Evolutionary conservation across 1,284 basidiomycete species (phyloP), one percentile per base, ranked within the genome.

Genomic region (Coriolopsis trogii): DNA sequence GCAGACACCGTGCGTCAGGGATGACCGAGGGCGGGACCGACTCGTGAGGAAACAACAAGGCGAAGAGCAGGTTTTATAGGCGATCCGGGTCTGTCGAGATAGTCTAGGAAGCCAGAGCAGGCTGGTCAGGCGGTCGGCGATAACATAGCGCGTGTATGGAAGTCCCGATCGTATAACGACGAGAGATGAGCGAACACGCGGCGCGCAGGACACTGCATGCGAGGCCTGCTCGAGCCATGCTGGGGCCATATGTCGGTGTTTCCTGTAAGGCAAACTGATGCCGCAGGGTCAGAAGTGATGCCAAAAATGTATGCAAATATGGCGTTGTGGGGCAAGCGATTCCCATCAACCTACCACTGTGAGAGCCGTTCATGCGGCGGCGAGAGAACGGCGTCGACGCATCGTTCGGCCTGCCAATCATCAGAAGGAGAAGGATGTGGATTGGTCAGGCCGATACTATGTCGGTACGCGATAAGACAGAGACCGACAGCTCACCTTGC

Each of bases 351-450:
- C 13, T 25, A 20, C 16, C 26, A 37, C 33, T 58, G 56, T 58
- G 56, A 53, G 56, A 58, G 42, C 41, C 34, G 43, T 49, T 44
- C 56, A 58, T 54, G 56, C 52, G 56, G 56, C 37, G 52, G 52
- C 46, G 56, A 52, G 56, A 58, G 49, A 54, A 42, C 43, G 37
- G 49, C 36, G 9, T 9, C 20, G 43, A 37, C 26, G 36, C 46
- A 44, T 41, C 21, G 39, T 37, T 36, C 36, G 26, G 38, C 46
- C 37, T 58, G 56, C 41, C 46, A 58, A 49, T 25, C 18, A 26
- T 47, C 23, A n/a, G 29, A 48, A 21, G 28, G 16, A 16, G 40
- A 13, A 33, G 6, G 39, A 26, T 28, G n/a, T 30, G 30, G 15
- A 46, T 58, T 51, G 46, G 52, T 46, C 46, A 52, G 34, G 29